Conservation (phyloP, 2,329 filamentous ascomycete species). For the Botryotinia calthae region DNA sequence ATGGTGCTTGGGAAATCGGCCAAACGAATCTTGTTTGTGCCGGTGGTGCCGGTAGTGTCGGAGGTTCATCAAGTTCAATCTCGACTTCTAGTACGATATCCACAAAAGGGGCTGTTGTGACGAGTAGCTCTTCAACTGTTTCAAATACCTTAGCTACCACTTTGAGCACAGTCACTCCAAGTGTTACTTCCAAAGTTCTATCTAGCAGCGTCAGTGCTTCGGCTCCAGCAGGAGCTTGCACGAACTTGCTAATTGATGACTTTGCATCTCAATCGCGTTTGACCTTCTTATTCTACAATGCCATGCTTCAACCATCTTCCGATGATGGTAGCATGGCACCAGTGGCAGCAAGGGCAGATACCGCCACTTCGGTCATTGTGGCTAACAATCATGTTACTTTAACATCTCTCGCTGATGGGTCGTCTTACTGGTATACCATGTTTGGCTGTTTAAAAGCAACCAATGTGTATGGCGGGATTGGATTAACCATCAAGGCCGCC, state of each 20-base stretch:
- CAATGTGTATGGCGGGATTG: slow-evolving; percentile 53
- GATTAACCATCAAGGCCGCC: slow-evolving; percentile 53
- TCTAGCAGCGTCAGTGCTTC: slow-evolving; percentile 13
- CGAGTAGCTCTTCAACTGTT: not conserved
- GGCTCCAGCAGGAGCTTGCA: slow-evolving; percentile 38
- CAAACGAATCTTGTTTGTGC: slow-evolving; percentile 48
- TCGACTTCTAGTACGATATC: not conserved
- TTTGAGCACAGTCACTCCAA: not conserved
- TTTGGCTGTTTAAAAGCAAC: slow-evolving; percentile 53
- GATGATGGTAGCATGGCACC: slow-evolving; percentile 54
- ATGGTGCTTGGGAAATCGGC: slow-evolving; percentile 48
- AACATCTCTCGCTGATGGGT: slow-evolving; percentile 45
- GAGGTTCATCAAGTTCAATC: not conserved
- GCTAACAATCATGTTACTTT: slow-evolving; percentile 52
- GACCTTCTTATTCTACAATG: slow-evolving; percentile 60
- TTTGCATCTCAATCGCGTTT: slow-evolving; percentile 61
- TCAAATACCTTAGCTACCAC: not conserved
- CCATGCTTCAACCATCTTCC: slow-evolving; percentile 53
- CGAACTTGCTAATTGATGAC: slow-evolving; percentile 53
- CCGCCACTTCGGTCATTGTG: slow-evolving; percentile 49
- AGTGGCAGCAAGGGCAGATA: slow-evolving; percentile 29
- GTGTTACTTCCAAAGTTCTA: slow-evolving; percentile 4
- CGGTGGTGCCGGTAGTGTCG: slow-evolving; percentile 23
- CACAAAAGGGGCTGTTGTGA: slow-evolving; percentile 8
- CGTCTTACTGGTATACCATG: slow-evolving; percentile 58